Evolutionary conservation across 257 asterid species (phyloP), one percentile per base, ranked within the genome.

Genomic region (Solanum pinnatisectum): DNA sequence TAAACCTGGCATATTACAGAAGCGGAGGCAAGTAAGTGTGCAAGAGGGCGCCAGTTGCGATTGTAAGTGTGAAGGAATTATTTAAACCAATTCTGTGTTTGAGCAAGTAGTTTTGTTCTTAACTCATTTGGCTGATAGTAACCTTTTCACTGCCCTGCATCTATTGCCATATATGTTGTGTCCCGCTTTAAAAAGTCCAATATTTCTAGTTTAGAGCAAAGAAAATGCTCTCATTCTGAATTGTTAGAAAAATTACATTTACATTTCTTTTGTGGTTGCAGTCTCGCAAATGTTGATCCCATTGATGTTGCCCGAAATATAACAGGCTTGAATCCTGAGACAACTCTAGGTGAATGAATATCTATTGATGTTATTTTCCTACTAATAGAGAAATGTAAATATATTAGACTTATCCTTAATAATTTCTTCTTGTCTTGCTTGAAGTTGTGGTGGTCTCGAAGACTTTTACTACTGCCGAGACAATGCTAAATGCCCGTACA

Each of bases 241-340:
- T 82, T 32, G 42, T 30, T 16, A 49, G 85, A 82, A 32, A 10
- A 18, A 36, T 89, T 79, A n/a, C 46, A 73, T 73, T 87, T 23
- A 18, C 70, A 82, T 87, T 40, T 81, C 79, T 74, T 74, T 42
- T 82, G 86, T 67, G 84, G 49, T 89, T 90, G 90, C 91, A 97
- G 99, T 92, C 99, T 96, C 63, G 99, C 99, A 87, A 97, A 97
- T 91, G 99, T 97, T 14, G 99, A 97, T 89, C 99, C 99, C 77
- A 94, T 97, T 91, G 99, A 97, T 88, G 93, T 97, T 13, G 98
- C 98, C 44, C 92, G 94, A 92, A 97, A 94, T 88, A 94, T 96
- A 68, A 87, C 93, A 37, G 99, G 98, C 89, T 87, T 97, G 91
- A 89, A 94, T 91, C 99, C 99, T 91, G 99, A 97, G 93, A 97